Conservation (phyloP, 345 rosid species). For the Carallia brachiata region DNA sequence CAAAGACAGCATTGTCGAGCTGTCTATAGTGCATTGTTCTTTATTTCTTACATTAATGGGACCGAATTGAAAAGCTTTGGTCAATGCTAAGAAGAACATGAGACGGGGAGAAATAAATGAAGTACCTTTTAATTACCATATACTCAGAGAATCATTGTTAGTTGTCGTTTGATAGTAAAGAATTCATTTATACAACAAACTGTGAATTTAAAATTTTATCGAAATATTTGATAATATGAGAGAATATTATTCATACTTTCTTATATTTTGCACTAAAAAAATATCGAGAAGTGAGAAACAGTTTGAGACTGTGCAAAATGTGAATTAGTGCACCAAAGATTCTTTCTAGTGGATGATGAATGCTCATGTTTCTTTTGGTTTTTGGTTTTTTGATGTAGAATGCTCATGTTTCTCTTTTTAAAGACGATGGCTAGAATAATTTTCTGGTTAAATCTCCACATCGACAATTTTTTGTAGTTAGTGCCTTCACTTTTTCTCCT, state of each 20-base stretch:
- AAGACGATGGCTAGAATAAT: neutral
- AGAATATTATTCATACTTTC: no score
- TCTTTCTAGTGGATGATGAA: neutral
- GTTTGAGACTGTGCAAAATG: neutral
- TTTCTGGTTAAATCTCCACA: neutral
- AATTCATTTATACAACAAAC: no score
- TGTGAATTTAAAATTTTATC: no score
- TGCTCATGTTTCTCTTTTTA: neutral
- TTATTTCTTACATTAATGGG: neutral
- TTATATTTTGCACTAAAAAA: no score
- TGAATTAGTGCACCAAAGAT: neutral
- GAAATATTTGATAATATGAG: no score
- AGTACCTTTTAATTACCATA: no score
- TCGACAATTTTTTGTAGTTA: neutral
- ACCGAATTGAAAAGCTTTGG: neutral
- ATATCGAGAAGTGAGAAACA: neutral
- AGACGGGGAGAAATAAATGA: neutral
- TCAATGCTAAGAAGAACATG: neutral
- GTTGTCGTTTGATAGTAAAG: no score
- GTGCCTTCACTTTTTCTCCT: neutral
- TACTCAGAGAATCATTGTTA: no score
- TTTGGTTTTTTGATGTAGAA: no score
- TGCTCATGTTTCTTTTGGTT: no score
- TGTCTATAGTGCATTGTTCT: neutral
- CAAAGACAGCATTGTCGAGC: slow-evolving; percentile 1